Evolutionary conservation across 306 rosid species (phyloP).

Genomic region (Citrullus mucosospermus): DNA sequence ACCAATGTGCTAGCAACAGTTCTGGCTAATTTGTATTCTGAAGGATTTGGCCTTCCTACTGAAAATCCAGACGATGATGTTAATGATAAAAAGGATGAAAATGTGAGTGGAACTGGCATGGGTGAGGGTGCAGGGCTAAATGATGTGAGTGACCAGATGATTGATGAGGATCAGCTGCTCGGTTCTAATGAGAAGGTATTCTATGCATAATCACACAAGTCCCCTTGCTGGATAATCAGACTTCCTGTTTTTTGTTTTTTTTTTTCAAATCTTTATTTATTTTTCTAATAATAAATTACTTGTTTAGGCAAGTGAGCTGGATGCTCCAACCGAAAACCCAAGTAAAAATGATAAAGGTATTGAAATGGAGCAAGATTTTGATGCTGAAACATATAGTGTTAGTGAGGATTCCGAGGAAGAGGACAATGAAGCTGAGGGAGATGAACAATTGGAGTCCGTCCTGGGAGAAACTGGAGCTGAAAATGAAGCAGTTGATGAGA

Average conservation of each 20-base stretch:
- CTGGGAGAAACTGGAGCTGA: constrained; percentile 68
- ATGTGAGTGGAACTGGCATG: constrained; percentile 71
- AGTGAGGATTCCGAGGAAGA: constrained; percentile 60
- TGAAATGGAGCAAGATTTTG: constrained; percentile 82
- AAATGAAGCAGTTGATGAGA: constrained; percentile 55
- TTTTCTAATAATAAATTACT: neutral
- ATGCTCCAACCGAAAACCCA: constrained; percentile 40
- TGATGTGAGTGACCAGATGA: constrained; percentile 84
- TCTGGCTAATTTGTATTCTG: constrained; percentile 47
- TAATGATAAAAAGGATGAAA: constrained; percentile 30
- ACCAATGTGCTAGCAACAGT: constrained; percentile 53
- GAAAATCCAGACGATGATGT: constrained; percentile 48
- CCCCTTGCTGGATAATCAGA: neutral
- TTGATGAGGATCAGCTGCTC: constrained; percentile 82
- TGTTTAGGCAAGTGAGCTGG: constrained; percentile 42
- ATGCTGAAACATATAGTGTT: constrained; percentile 50
- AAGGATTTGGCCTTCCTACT: constrained; percentile 51
- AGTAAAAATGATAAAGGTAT: constrained; percentile 55
- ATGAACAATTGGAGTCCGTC: constrained; percentile 49
- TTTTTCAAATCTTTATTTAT: neutral
- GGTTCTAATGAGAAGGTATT: constrained; percentile 62
- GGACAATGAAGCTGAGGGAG: constrained; percentile 41
- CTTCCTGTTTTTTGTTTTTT: neutral
- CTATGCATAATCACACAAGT: neutral
- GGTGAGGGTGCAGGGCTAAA: constrained; percentile 73